These are phyloP conservation scores for Calcarisporium arbuscula DNA, from an alignment of 2,329 filamentous ascomycete genomes.

Conservation along the genomic window DNA sequence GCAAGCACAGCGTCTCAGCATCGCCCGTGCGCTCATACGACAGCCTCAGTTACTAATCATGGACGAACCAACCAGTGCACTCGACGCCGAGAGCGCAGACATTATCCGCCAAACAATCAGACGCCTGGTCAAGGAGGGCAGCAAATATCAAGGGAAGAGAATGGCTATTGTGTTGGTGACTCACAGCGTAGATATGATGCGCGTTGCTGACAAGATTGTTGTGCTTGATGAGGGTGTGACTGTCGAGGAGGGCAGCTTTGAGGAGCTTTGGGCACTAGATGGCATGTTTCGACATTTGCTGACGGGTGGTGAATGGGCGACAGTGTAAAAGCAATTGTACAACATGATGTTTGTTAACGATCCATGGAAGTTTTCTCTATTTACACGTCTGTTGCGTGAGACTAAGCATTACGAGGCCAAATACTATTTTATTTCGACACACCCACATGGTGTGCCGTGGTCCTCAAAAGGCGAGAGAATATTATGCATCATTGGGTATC, in stretches of 20 bases:
- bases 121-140: constrained; percentile 36
- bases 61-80: constrained; percentile 79
- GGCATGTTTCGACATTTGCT: constrained; percentile 44
- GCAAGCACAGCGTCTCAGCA: constrained; percentile 74
- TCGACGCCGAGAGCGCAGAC: constrained; percentile 64
- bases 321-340: not conserved
- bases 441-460: no score
- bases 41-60: constrained; percentile 68
- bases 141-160: constrained; percentile 5
- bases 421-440: no score
- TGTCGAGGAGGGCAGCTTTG: constrained; percentile 61
- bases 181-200: constrained; percentile 82
- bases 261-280: constrained; percentile 43
- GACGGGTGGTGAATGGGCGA: constrained; percentile 20
- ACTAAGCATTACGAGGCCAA: no score
- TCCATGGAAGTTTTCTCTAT: constrained; percentile 9
- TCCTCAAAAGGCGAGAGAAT: no score
- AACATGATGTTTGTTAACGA: not conserved
- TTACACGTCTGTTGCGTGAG: no score
- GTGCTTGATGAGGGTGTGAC: constrained; percentile 64
- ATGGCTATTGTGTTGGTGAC: constrained; percentile 77
- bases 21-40: constrained; percentile 71
- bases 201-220: constrained; percentile 64
- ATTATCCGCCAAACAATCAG: constrained; percentile 58
- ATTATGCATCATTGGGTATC: constrained; percentile 1